Conservation (phyloP, 1,139 yeast species). For the Groenewaldozyma sp. region DNA sequence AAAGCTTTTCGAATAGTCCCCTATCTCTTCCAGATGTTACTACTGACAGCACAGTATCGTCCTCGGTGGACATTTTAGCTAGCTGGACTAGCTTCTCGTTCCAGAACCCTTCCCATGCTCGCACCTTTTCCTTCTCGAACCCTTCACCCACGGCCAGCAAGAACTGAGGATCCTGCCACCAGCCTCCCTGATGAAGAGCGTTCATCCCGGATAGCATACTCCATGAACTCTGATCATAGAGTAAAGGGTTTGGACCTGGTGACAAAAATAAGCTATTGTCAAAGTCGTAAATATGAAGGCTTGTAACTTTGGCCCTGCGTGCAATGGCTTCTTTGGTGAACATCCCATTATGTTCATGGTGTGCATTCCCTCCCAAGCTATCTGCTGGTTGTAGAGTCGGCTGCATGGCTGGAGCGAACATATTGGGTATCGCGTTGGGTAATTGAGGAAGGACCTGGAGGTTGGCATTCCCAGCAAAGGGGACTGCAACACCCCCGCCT, state of each 20-base stretch:
- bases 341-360: no score
- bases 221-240: slow-evolving; percentile 28
- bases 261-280: slow-evolving; percentile 40
- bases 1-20: slow-evolving; percentile 22
- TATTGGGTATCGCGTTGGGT: neutral
- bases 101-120: slow-evolving; percentile 34
- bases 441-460: neutral
- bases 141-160: slow-evolving; percentile 30
- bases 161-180: slow-evolving; percentile 38
- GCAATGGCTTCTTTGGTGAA: neutral
- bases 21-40: slow-evolving; percentile 36
- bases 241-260: slow-evolving; percentile 35
- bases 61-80: slow-evolving; percentile 28
- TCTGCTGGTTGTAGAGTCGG: no score
- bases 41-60: slow-evolving; percentile 30
- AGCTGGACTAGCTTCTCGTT: slow-evolving; percentile 32
- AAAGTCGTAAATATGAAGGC: slow-evolving; percentile 38
- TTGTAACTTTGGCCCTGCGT: neutral
- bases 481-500: neutral
- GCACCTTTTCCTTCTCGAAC: slow-evolving; percentile 19
- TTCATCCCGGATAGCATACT: slow-evolving; percentile 23
- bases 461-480: neutral
- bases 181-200: slow-evolving; percentile 33
- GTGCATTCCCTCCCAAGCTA: no score
- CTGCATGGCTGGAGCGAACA: no score